Conservation (phyloP, 306 rosid species). For the Canavalia ensiformis region DNA sequence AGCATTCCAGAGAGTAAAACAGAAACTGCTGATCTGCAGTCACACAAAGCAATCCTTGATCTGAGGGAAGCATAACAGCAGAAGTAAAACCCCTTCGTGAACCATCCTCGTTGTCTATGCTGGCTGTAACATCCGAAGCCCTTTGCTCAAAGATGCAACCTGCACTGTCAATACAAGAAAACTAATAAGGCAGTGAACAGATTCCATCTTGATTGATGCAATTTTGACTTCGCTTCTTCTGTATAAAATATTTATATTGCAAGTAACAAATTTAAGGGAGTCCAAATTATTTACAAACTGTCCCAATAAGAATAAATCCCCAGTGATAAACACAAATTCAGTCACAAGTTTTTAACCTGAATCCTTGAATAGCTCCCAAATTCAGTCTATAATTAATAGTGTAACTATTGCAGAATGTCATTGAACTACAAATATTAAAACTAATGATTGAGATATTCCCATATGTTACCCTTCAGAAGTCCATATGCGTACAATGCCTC, state of each 20-base stretch:
- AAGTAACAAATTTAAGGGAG: conserved; percentile 8
- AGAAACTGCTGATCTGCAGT: conserved; percentile 95
- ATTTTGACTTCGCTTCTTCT: not conserved
- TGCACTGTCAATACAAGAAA: conserved; percentile 69
- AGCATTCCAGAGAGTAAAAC: conserved; percentile 69
- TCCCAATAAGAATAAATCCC: conserved; percentile 7
- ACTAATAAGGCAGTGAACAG: conserved; percentile 33
- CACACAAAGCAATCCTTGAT: conserved; percentile 93
- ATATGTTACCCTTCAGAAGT: conserved; percentile 83
- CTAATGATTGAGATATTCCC: conserved; percentile 1
- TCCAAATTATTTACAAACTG: conserved; percentile 7
- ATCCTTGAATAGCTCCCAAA: not conserved
- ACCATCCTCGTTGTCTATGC: conserved; percentile 62
- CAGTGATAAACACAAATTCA: not conserved
- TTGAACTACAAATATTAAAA: conserved; percentile 32
- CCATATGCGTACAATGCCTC: conserved; percentile 91
- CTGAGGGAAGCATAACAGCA: conserved; percentile 70
- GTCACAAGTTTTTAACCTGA: not conserved
- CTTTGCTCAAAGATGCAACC: conserved; percentile 92
- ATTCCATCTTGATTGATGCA: conserved; percentile 33
- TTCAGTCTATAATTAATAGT: conserved; percentile 13
- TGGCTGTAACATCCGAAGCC: conserved; percentile 74
- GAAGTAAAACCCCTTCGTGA: conserved; percentile 88
- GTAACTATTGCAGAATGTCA: conserved; percentile 18
- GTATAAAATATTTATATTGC: not conserved